Evolutionary conservation across 2,329 filamentous ascomycete genomes (phyloP), one percentile per base, ranked within the genome.

Genomic region (Peltaster fructicola): DNA sequence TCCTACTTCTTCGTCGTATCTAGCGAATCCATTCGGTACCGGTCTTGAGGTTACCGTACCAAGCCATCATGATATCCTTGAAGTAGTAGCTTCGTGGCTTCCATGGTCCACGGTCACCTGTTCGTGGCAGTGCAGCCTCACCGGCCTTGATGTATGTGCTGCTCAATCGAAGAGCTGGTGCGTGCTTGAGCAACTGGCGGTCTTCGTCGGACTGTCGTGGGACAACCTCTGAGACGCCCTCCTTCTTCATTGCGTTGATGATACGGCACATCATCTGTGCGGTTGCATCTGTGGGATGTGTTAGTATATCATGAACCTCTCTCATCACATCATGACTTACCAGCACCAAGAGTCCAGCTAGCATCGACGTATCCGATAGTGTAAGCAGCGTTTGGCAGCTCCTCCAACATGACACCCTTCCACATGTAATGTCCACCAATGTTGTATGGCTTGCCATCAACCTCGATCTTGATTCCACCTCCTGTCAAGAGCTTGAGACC

Each of bases 311-410:
- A n/a, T n/a, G n/a, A n/a, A n/a, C n/a, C n/a, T n/a, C n/a, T n/a
- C n/a, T n/a, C n/a, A n/a, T n/a, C n/a, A n/a, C n/a, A n/a, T n/a
- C n/a, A n/a, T n/a, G n/a, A n/a, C n/a, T n/a, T n/a, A n/a, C n/a
- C n/a, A n/a, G n/a, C 60, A 2, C 67, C 68, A 0, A 73, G 51
- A 0, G 69, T 74, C 70, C 71, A 77, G 0, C 62, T 59, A 0
- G 59, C 59, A 19, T 68, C 61, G 14, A 59, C 57, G 44, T 73
- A 77, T 3, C 72, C 71, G 7, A 69, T 52, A 8, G 68, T 54
- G 37, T 68, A 57, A 12, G 61, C 49, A 5, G 67, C 30, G 39
- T 76, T 76, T 1, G 71, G 72, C 2, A 75, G 46, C 22, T 64
- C 64, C 33, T 72, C 56, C 1, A 76, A 42, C 69, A 76, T 73